Conservation (phyloP, 1,284 basidiomycete species). For the Porogramme epimiltina region DNA sequence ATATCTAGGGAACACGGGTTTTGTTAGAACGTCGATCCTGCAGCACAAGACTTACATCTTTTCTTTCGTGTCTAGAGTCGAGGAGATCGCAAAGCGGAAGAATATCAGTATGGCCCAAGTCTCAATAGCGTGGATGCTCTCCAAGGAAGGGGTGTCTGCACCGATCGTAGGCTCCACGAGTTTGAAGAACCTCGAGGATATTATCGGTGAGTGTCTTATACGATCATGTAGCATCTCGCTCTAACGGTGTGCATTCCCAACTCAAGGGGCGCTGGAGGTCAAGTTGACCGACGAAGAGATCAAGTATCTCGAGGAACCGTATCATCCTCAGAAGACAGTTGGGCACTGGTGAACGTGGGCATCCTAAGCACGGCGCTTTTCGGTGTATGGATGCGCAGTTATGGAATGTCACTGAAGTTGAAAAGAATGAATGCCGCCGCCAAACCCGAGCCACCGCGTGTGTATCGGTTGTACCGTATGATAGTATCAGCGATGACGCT, state of each 20-base stretch:
- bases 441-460: no score
- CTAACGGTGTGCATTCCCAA: no score
- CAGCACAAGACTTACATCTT: not conserved
- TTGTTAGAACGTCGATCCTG: no score
- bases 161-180: conserved; percentile 44
- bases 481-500: no score
- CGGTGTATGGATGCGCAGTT: no score
- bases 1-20: conserved; percentile 9
- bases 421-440: no score
- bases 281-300: conserved; percentile 46
- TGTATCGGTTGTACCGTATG: no score
- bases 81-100: conserved; percentile 37
- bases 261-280: conserved; percentile 35
- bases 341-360: not conserved
- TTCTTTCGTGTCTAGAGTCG: conserved; percentile 31
- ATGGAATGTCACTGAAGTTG: not conserved
- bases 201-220: conserved; percentile 26
- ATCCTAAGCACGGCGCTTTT: no score
- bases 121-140: conserved; percentile 37
- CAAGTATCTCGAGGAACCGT: conserved; percentile 43
- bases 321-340: conserved; percentile 23
- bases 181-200: conserved; percentile 35
- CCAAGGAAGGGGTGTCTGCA: conserved; percentile 35
- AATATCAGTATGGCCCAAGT: conserved; percentile 41
- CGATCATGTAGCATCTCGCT: not conserved